These are phyloP conservation scores for Prunus yedoensis DNA, from an alignment of 331 rosid genomes.

Conservation along the genomic window DNA sequence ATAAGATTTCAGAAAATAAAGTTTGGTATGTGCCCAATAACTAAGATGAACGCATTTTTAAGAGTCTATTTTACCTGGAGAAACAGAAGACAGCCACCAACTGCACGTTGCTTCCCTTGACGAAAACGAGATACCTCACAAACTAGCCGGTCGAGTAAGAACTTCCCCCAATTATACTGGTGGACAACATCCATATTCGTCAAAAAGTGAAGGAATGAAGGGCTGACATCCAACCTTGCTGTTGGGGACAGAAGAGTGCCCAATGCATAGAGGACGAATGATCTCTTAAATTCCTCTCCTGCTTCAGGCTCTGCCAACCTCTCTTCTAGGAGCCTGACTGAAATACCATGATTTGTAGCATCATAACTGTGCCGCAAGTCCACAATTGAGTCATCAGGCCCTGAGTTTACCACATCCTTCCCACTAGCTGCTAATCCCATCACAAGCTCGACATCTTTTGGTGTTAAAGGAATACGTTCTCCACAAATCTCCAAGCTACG, in stretches of 20 bases:
- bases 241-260: conserved; percentile 44
- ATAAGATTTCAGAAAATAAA: conserved; percentile 4
- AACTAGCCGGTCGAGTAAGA: conserved; percentile 40
- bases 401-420: conserved; percentile 47
- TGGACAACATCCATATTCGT: conserved; percentile 36
- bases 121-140: conserved; percentile 40
- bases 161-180: conserved; percentile 48
- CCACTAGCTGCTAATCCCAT: conserved; percentile 47
- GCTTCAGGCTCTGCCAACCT: conserved; percentile 38
- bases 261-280: conserved; percentile 41
- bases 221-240: conserved; percentile 50
- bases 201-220: conserved; percentile 42
- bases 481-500: conserved; percentile 39
- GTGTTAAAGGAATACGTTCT: conserved; percentile 27
- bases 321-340: conserved; percentile 39
- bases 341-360: conserved; percentile 44
- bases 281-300: conserved; percentile 44
- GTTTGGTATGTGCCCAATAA: background rate
- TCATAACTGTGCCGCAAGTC: conserved; percentile 35
- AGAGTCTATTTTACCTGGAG: conserved; percentile 34
- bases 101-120: conserved; percentile 43
- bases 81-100: conserved; percentile 50
- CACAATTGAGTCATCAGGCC: conserved; percentile 38
- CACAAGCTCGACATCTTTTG: conserved; percentile 41
- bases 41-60: background rate